phyloP scores from a whole-genome alignment of 2,329 filamentous ascomycete genomes.

The Colletotrichum paranaense region DNA sequence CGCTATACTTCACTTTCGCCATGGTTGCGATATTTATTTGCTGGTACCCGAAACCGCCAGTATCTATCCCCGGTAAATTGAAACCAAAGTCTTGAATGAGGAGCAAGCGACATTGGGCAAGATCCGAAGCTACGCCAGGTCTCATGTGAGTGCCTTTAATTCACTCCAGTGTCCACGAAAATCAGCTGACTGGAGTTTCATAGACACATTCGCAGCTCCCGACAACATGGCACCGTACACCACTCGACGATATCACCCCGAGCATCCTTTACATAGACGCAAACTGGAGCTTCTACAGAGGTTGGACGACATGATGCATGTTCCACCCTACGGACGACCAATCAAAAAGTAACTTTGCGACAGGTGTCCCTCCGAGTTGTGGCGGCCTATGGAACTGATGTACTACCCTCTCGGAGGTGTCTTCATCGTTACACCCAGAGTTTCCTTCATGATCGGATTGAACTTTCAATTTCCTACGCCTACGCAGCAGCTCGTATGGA shows the following conservation, averaged over 20 bases:
- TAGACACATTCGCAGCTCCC: constrained; percentile 40
- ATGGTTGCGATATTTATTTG: constrained; percentile 38
- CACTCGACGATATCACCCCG: constrained; percentile 45
- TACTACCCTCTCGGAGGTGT: constrained; percentile 22
- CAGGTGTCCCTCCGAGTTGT: constrained; percentile 40
- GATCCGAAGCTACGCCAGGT: constrained; percentile 27
- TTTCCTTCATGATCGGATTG: constrained; percentile 40
- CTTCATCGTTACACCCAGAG: constrained; percentile 33
- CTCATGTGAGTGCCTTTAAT: constrained; percentile 1
- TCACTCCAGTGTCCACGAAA: neutral
- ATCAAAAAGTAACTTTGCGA: constrained; percentile 38
- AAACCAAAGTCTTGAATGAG: constrained; percentile 23
- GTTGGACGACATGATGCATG: constrained; percentile 33
- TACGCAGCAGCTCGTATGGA: constrained; percentile 39
- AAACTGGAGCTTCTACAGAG: constrained; percentile 39
- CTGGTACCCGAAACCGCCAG: constrained; percentile 40
- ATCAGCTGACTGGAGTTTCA: neutral
- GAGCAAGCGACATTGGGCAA: constrained; percentile 5
- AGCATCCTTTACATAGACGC: constrained; percentile 35
- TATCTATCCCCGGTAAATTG: constrained; percentile 25
- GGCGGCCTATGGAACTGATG: constrained; percentile 21
- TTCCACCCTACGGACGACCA: constrained; percentile 36
- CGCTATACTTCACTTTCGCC: constrained; percentile 39
- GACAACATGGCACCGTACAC: constrained; percentile 43
- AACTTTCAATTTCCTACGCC: constrained; percentile 42